Percentiles rank a stretch among this genome's conserved stretches.
phyloP scores from a whole-genome alignment of 2,329 filamentous ascomycete genomes.

The Colletotrichum sp. region DNA sequence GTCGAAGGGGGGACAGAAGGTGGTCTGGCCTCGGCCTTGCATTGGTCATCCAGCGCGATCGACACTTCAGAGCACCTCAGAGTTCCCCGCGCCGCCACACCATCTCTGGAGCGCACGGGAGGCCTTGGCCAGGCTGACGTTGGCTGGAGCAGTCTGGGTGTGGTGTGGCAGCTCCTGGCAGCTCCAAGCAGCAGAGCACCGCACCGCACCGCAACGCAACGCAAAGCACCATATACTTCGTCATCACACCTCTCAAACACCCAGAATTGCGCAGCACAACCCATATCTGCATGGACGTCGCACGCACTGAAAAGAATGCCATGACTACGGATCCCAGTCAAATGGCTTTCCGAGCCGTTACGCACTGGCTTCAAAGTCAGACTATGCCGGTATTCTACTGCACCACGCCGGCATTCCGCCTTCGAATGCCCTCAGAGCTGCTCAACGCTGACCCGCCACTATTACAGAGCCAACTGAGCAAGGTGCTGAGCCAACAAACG shows the following conservation, averaged over 20 bases:
- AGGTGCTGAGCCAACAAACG: slow-evolving; percentile 8
- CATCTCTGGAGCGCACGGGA: slow-evolving; percentile 16
- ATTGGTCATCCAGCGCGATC: slow-evolving; percentile 19
- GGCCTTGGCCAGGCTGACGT: slow-evolving; percentile 19
- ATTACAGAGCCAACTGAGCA: slow-evolving; percentile 20
- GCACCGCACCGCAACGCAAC: neutral
- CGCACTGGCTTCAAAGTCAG: slow-evolving; percentile 22
- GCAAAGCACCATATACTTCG: slow-evolving; percentile 2
- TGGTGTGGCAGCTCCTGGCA: neutral
- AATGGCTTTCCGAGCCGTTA: slow-evolving; percentile 22
- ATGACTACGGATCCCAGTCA: slow-evolving; percentile 23
- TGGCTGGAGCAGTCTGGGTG: neutral
- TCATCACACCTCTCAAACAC: slow-evolving; percentile 17
- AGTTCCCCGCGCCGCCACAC: slow-evolving; percentile 20
- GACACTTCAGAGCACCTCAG: slow-evolving; percentile 4
- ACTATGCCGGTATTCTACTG: slow-evolving; percentile 22
- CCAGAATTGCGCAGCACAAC: neutral
- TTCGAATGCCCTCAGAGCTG: slow-evolving; percentile 13
- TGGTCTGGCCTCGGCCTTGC: slow-evolving; percentile 8
- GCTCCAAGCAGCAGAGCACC: neutral
- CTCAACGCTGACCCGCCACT: slow-evolving; percentile 18
- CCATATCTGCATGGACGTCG: slow-evolving; percentile 21
- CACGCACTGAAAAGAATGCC: slow-evolving; percentile 20
- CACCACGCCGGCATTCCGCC: slow-evolving; percentile 18
- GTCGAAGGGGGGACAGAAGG: neutral